Conservation (phyloP, 2,329 filamentous ascomycete genomes). For the Fusarium luffae region DNA sequence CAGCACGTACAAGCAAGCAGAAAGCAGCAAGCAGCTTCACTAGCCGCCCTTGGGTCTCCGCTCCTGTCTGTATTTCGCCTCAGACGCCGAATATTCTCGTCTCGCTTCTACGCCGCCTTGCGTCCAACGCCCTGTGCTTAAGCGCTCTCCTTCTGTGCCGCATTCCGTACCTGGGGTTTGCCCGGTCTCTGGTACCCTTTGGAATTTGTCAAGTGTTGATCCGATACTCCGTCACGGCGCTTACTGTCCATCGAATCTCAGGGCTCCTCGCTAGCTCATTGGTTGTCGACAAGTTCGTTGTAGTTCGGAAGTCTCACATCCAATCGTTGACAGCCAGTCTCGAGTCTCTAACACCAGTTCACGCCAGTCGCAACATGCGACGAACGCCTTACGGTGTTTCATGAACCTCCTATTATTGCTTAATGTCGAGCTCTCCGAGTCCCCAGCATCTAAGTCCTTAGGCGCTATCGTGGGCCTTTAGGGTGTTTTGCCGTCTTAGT, state of each 20-base stretch:
- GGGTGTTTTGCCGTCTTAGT: conserved; percentile 31
- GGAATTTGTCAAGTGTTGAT: conserved; percentile 34
- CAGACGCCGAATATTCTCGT: conserved; percentile 20
- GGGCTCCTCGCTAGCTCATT: conserved; percentile 31
- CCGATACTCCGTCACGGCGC: conserved; percentile 37
- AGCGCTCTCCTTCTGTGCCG: conserved; percentile 37
- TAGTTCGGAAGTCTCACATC: conserved; percentile 35
- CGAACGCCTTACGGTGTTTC: conserved; percentile 42
- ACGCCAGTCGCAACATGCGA: conserved; percentile 44
- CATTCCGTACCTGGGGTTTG: conserved; percentile 34
- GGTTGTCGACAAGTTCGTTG: conserved; percentile 31
- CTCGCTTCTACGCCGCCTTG: conserved; percentile 17
- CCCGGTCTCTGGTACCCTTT: conserved; percentile 24
- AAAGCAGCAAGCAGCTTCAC: conserved; percentile 17
- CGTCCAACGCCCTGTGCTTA: conserved; percentile 25
- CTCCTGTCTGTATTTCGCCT: conserved; percentile 24
- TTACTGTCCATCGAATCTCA: conserved; percentile 32
- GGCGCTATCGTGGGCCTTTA: conserved; percentile 42
- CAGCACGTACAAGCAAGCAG: conserved; percentile 13
- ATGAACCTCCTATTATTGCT: conserved; percentile 39
- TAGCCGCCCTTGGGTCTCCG: conserved; percentile 33
- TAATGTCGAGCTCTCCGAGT: conserved; percentile 22
- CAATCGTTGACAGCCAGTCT: conserved; percentile 31
- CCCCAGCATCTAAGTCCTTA: conserved; percentile 30
- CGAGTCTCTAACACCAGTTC: conserved; percentile 23